phyloP scores from a whole-genome alignment of 331 rosid species.

The Pyrus hybrid region DNA sequence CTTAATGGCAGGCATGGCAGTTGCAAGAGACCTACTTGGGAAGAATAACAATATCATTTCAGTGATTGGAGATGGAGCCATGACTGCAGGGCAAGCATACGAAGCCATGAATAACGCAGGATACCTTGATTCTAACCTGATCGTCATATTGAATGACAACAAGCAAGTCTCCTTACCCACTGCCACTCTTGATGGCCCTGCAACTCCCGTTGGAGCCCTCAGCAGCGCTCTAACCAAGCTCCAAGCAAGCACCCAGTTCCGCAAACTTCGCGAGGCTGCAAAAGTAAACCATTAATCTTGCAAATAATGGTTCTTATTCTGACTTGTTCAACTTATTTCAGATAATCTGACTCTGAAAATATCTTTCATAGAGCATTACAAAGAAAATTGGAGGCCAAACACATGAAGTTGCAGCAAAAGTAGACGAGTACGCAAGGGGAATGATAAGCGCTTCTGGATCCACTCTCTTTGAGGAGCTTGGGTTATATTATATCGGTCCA shows the following conservation, averaged over 20 bases:
- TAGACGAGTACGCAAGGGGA: slow-evolving; percentile 67
- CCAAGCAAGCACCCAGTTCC: slow-evolving; percentile 70
- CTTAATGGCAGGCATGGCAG: slow-evolving; percentile 72
- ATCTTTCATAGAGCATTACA: slow-evolving; percentile 34
- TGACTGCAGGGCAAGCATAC: slow-evolving; percentile 91
- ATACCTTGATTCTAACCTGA: slow-evolving; percentile 63
- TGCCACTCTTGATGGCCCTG: slow-evolving; percentile 86
- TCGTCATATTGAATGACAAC: slow-evolving; percentile 68
- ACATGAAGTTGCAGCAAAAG: slow-evolving; percentile 67
- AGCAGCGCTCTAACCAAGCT: slow-evolving; percentile 60
- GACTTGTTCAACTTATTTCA: slow-evolving; percentile 8
- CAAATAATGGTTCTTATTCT: background rate
- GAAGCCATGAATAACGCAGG: slow-evolving; percentile 96
- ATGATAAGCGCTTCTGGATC: slow-evolving; percentile 56
- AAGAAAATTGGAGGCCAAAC: slow-evolving; percentile 56
- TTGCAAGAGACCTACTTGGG: slow-evolving; percentile 75
- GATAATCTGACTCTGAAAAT: slow-evolving; percentile 14
- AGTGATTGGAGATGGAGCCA: slow-evolving; percentile 89
- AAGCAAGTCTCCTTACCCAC: slow-evolving; percentile 88
- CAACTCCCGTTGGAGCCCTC: slow-evolving; percentile 74
- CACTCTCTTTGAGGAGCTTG: slow-evolving; percentile 74
- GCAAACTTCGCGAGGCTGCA: slow-evolving; percentile 72
- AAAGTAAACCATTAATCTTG: slow-evolving; percentile 42
- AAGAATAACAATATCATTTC: slow-evolving; percentile 61
- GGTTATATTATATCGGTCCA: slow-evolving; percentile 75